These are phyloP conservation scores for Knoxia roxburghii DNA, from an alignment of 257 asterid genomes.

Conservation along the genomic window DNA sequence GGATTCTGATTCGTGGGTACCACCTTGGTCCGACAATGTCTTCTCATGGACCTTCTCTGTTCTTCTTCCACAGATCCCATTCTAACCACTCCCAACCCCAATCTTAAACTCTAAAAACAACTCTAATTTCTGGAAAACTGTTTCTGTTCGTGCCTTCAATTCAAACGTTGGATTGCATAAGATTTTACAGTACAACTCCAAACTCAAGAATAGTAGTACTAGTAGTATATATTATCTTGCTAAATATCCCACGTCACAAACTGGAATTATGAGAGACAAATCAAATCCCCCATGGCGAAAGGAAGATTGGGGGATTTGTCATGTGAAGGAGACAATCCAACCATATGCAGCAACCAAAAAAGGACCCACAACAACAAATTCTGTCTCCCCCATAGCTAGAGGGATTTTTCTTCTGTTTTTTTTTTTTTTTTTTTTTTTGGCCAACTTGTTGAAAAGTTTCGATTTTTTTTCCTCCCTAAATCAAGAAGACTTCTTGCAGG, in stretches of 20 bases:
- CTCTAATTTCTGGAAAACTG: neutral
- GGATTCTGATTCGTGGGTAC: constrained; percentile 50
- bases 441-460: neutral
- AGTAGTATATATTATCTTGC: neutral
- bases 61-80: neutral
- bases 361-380: neutral
- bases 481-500: neutral
- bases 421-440: no score
- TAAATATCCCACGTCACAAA: constrained; percentile 2
- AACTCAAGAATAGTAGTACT: neutral
- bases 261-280: constrained; percentile 8
- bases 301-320: constrained; percentile 1
- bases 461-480: constrained; percentile 1
- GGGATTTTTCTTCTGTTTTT: neutral
- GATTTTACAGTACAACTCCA: neutral
- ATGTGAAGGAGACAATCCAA: constrained; percentile 10
- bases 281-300: constrained; percentile 7
- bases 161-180: no score
- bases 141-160: neutral
- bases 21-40: constrained; percentile 37
- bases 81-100: neutral
- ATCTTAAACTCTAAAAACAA: no score
- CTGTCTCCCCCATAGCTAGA: neutral
- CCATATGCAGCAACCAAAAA: neutral
- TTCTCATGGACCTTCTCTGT: constrained; percentile 17